Evolutionary conservation across 2,329 filamentous ascomycete species (phyloP), one percentile per base, ranked within the genome.

Genomic region (Microascus cirrosus): DNA sequence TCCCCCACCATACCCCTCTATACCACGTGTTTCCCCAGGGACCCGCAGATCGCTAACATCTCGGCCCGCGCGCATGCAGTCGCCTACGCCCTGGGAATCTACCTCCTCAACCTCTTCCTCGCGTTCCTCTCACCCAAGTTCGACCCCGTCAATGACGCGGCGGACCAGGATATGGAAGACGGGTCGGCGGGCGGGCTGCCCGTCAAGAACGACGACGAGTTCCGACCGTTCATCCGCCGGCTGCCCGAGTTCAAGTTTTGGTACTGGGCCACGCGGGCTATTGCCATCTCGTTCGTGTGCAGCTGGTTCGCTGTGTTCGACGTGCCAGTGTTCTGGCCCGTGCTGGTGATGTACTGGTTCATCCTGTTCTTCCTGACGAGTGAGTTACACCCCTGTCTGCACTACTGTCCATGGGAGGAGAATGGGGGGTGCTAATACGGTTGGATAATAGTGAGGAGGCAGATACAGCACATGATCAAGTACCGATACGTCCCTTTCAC

Each of bases 381-480:
- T 95, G 79, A 71, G 90, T 83, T 55, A 53, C n/a, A 12, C 42
- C 24, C 15, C 20, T 12, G 24, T 25, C 35, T 12, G 6, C n/a
- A 12, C 13, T 34, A 28, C 5, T 24, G n/a, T 20, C 22, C 3
- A 18, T 2, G 42, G 22, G 10, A 11, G n/a, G 5, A 20, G 8
- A 50, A 22, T 35, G 18, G 20, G 7, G 12, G 12, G 28, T 48
- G 42, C 53, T 36, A 57, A 58, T 56, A 20, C 25, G 7, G 25
- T 22, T 42, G 12, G 10, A 39, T 51, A 24, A 34, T 65, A 95
- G 91, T 99, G 94, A 85, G 94, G 74, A 90, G 94, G 79, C 94
- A 99, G 77, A 99, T 99, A 66, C 94, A 99, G 77, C 94, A 97
- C 77, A 99, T 99, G 94, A 93, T 99, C 82, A 99, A 97, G 79